Base-by-base conservation (phyloP, 352 stramenopile genomes). In the Pythium angustatum region DNA sequence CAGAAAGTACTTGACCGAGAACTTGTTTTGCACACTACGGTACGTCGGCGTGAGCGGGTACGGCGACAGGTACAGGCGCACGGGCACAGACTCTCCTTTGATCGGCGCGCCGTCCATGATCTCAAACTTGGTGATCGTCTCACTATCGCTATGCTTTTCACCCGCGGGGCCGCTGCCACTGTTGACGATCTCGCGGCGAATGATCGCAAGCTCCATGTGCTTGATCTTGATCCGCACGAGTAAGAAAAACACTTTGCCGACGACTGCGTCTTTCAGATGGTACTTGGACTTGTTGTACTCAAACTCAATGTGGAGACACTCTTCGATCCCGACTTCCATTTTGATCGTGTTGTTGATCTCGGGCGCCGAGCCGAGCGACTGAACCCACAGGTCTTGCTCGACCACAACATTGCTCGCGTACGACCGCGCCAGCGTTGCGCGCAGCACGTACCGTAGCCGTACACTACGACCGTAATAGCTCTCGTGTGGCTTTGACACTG, bases 251-350 rank as follows among this genome's bases (percentile, higher is more conserved):
- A 99, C 97, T 71, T 98, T 98, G 53, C 97, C 98, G 12, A 96
- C 81, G 66, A 99, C 97, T 4, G 98, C 91, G 71, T 99, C 97
- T 8, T 98, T 81, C 19, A 99, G 81, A 72, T 99, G 93, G 79
- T 98, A 99, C 66, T 89, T 92, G 48, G 92, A 86, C 65, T 97
- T 98, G 70, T 99, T 90, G 77, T 98, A 99, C 73, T 99, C 91
- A 71, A 99, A 99, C 85, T 99, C 97, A 73, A 99, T 98, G 70
- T 99, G 98, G 28, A 99, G 85, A 82, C 97, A 99, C 58, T 99
- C 97, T 81, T 99, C 97, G 71, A 99, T 99, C 19, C 98, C 98
- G 30, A 98, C 92, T 64, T 99, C 97, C 96, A 99, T 98, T 78
- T 99, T 98, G 60, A 99, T 98, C 15, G 90, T 82, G 66, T 94